phyloP scores from a whole-genome alignment of 2,329 filamentous ascomycete genomes.

The Neonectria hederae region DNA sequence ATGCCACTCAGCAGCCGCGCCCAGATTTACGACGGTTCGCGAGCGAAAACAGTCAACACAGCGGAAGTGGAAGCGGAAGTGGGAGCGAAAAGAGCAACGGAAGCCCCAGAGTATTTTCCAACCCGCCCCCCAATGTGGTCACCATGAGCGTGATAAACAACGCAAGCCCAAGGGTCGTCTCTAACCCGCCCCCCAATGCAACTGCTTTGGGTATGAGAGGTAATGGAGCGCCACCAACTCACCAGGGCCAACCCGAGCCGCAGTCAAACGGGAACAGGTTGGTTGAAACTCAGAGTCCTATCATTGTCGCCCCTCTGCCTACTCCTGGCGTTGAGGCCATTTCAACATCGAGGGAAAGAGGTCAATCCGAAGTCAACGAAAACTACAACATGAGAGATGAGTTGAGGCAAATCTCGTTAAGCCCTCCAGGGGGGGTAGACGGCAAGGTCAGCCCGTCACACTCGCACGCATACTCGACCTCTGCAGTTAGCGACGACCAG shows the following conservation, averaged over 20 bases:
- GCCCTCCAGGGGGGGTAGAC: slow-evolving; percentile 24
- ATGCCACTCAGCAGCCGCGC: slow-evolving; percentile 5
- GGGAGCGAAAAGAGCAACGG: slow-evolving; percentile 18
- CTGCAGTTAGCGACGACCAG: slow-evolving; percentile 20
- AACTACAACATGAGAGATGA: slow-evolving; percentile 13
- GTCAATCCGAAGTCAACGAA: not conserved
- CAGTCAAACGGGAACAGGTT: not conserved
- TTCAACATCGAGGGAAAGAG: slow-evolving; percentile 5
- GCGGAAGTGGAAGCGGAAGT: slow-evolving; percentile 9
- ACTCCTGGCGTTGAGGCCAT: slow-evolving; percentile 7
- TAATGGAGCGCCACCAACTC: slow-evolving; percentile 2
- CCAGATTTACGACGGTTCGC: slow-evolving; percentile 19
- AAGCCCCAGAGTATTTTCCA: slow-evolving; percentile 14
- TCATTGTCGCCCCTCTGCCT: not conserved
- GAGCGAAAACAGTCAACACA: slow-evolving; percentile 25
- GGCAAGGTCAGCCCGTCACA: slow-evolving; percentile 25
- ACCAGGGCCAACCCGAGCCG: not conserved
- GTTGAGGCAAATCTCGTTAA: slow-evolving; percentile 30
- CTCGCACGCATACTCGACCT: slow-evolving; percentile 22
- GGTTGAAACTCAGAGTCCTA: not conserved
- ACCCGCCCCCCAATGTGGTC: not conserved
- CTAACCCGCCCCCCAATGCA: not conserved
- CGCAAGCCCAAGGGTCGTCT: slow-evolving; percentile 8
- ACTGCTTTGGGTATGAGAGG: not conserved
- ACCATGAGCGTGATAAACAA: not conserved